Percentiles rank a stretch among this genome's conserved stretches.
These are phyloP conservation scores for Hypoxylon rickii DNA, from an alignment of 495 filamentous ascomycete species.

Conservation along the genomic window DNA sequence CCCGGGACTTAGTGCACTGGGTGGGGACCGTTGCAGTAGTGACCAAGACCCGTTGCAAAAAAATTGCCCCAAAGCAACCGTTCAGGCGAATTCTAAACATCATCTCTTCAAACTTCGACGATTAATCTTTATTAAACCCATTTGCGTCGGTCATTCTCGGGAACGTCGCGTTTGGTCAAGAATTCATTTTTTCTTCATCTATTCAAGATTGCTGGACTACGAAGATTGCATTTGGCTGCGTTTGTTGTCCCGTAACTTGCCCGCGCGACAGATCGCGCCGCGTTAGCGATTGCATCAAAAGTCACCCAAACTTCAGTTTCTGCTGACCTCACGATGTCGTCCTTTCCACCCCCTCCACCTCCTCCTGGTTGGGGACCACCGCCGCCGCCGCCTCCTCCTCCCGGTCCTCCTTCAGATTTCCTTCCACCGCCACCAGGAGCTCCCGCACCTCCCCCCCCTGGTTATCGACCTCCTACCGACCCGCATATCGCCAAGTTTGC, in stretches of 20 bases:
- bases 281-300: constrained; percentile 36
- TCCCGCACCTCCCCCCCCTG: constrained; percentile 83
- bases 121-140: constrained; percentile 1
- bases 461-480: constrained; percentile 82
- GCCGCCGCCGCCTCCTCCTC: constrained; percentile 75
- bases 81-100: constrained; percentile 11
- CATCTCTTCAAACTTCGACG: constrained; percentile 18
- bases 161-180: constrained; percentile 20
- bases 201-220: constrained; percentile 3
- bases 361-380: constrained; percentile 61
- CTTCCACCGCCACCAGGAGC: constrained; percentile 68
- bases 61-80: constrained; percentile 20
- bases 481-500: constrained; percentile 92
- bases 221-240: constrained; percentile 13
- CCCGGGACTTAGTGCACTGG: neutral
- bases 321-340: constrained; percentile 67
- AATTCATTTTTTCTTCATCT: neutral
- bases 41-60: too few species aligned
- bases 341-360: constrained; percentile 64
- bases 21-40: too few species aligned
- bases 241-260: constrained; percentile 20
- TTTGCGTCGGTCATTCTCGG: constrained; percentile 27
- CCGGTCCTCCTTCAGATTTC: constrained; percentile 70
- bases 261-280: constrained; percentile 41
- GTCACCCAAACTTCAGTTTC: constrained; percentile 26